Evolutionary conservation across 768 basidiomycete genomes (phyloP).

Genomic region (Leucosporidium yakuticum): DNA sequence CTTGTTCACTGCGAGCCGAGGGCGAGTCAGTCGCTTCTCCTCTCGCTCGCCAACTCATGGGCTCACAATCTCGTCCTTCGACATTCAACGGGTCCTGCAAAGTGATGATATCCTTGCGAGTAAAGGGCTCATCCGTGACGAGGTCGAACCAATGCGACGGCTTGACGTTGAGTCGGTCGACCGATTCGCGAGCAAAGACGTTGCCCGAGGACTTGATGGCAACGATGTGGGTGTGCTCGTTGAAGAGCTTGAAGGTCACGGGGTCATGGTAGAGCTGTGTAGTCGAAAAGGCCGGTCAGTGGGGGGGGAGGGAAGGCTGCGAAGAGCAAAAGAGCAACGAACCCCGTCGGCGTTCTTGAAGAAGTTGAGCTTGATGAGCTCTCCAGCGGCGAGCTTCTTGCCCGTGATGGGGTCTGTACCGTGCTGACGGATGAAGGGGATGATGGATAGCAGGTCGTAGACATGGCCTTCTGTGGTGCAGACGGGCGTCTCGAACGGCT

Average conservation of each 20-base stretch:
- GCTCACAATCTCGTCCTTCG: slow-evolving; percentile 39
- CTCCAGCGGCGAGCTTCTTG: slow-evolving; percentile 43
- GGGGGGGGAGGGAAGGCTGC: background rate
- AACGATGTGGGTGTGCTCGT: slow-evolving; percentile 89
- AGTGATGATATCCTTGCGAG: slow-evolving; percentile 87
- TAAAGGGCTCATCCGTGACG: slow-evolving; percentile 75
- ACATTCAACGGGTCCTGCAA: slow-evolving; percentile 51
- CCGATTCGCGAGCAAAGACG: slow-evolving; percentile 79
- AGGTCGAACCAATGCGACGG: slow-evolving; percentile 61
- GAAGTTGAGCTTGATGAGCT: slow-evolving; percentile 48
- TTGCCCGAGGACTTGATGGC: slow-evolving; percentile 85
- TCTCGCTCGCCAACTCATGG: no score
- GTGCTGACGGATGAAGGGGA: slow-evolving; percentile 37
- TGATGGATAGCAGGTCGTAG: slow-evolving; percentile 39
- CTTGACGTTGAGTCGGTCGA: slow-evolving; percentile 54
- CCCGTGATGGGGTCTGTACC: slow-evolving; percentile 48
- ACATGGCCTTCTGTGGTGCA: slow-evolving; percentile 36
- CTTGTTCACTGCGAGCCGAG: slow-evolving; percentile 38
- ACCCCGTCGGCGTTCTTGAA: slow-evolving; percentile 48
- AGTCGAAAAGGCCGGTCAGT: slow-evolving; percentile 14
- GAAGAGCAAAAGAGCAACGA: background rate
- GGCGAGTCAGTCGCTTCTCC: background rate
- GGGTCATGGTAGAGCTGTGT: slow-evolving; percentile 72
- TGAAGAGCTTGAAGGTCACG: slow-evolving; percentile 96
- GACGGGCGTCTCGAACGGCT: slow-evolving; percentile 39